Conservation (phyloP, 495 filamentous ascomycete genomes). For the Penicillium flavigenum region DNA sequence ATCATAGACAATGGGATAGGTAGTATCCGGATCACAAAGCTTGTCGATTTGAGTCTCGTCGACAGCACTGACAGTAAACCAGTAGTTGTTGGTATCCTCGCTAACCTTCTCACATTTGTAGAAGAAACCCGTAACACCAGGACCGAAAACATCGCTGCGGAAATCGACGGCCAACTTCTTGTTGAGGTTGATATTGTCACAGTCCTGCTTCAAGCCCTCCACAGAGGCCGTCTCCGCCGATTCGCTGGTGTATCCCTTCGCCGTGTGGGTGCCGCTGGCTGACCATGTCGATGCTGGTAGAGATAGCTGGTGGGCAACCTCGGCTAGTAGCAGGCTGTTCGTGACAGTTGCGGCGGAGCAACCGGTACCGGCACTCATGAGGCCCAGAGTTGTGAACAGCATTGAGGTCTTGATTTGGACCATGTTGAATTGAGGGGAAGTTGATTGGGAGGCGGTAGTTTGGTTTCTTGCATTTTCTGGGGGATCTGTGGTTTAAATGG, state of each 20-base stretch:
- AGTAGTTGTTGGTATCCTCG: conserved; percentile 28
- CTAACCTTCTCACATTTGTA: conserved; percentile 31
- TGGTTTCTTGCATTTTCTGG: background rate
- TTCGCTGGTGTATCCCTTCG: conserved; percentile 27
- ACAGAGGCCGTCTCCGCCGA: conserved; percentile 14
- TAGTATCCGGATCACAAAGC: conserved; percentile 24
- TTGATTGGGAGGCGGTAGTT: background rate
- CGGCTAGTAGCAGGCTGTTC: conserved; percentile 20
- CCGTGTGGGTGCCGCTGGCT: conserved; percentile 30
- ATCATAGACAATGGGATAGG: conserved; percentile 27
- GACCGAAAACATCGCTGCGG: conserved; percentile 29
- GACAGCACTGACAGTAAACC: conserved; percentile 31
- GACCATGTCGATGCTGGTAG: conserved; percentile 31
- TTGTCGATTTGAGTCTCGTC: conserved; percentile 22
- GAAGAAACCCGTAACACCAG: conserved; percentile 26
- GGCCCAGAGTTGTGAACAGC: conserved; percentile 13
- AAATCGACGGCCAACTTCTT: conserved; percentile 29
- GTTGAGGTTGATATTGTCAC: conserved; percentile 33
- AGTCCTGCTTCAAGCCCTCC: conserved; percentile 26
- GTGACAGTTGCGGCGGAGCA: conserved; percentile 19
- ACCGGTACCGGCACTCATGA: conserved; percentile 13
- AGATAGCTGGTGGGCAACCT: conserved; percentile 20
- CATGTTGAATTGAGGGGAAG: conserved; percentile 1
- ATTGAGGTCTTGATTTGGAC: conserved; percentile 10
- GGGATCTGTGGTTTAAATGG: background rate